These are phyloP conservation scores for Boeremia exigua DNA, from an alignment of 2,329 filamentous ascomycete species.

Conservation along the genomic window DNA sequence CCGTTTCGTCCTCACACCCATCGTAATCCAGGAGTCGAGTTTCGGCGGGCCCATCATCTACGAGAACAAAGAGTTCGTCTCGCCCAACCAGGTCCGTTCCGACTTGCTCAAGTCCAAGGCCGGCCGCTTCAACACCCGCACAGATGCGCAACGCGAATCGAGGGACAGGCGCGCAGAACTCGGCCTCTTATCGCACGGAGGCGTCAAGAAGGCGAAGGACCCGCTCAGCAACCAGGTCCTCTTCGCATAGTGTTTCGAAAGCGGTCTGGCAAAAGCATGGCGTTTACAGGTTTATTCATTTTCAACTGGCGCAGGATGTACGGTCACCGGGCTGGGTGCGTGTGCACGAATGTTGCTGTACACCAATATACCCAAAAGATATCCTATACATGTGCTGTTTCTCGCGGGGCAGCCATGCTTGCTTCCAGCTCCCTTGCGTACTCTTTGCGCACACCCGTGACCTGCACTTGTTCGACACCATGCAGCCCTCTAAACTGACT, in stretches of 20 bases:
- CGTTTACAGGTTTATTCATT: conserved; percentile 23
- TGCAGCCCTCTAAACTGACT: conserved; percentile 49
- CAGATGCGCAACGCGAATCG: conserved; percentile 75
- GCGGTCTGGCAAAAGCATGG: conserved; percentile 23
- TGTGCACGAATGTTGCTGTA: conserved; percentile 11
- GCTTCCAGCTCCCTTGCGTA: conserved; percentile 45
- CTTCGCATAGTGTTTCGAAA: conserved; percentile 65
- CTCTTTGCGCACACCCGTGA: conserved; percentile 50
- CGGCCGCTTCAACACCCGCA: conserved; percentile 75
- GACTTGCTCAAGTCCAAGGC: conserved; percentile 81
- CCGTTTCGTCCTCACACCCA: conserved; percentile 89
- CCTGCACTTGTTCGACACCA: conserved; percentile 43
- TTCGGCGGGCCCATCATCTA: conserved; percentile 98
- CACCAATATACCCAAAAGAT: conserved; percentile 33
- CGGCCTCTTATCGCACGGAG: conserved; percentile 73
- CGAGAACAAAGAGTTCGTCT: conserved; percentile 97
- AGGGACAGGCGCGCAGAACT: conserved; percentile 77
- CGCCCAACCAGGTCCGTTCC: conserved; percentile 89
- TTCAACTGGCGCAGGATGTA: conserved; percentile 17
- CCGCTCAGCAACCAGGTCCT: conserved; percentile 78
- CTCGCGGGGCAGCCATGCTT: conserved; percentile 38
- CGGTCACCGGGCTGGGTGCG: conserved; percentile 5
- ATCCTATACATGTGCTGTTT: conserved; percentile 22
- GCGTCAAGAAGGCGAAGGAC: conserved; percentile 67
- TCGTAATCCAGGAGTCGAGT: conserved; percentile 91